Percentiles rank a stretch among this genome's conserved stretches.
phyloP scores from a whole-genome alignment of 2,329 filamentous ascomycete species.

The Xylariaceae sp. region DNA sequence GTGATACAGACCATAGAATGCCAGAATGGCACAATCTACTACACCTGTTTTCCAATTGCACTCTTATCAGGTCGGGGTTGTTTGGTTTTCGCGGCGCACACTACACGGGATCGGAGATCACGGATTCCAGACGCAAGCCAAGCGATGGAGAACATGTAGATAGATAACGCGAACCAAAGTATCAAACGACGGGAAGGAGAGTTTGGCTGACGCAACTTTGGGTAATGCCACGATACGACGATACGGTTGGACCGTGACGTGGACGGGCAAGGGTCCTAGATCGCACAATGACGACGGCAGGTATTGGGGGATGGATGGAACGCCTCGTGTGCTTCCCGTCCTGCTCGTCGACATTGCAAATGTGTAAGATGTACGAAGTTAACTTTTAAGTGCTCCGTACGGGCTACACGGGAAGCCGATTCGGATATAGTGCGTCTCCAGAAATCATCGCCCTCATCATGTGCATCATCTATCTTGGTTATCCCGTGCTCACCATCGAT shows the following conservation, averaged over 20 bases:
- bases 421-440: too few species aligned
- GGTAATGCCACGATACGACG: conserved; percentile 13
- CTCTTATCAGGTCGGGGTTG: neutral
- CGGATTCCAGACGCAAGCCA: neutral
- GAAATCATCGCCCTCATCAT: too few species aligned
- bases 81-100: too few species aligned
- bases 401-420: too few species aligned
- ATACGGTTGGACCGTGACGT: neutral
- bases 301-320: neutral
- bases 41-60: neutral
- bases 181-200: neutral
- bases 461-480: too few species aligned
- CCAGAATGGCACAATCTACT: neutral
- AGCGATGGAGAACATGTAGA: neutral
- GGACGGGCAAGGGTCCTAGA: conserved; percentile 6
- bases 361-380: too few species aligned
- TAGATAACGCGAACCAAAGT: neutral
- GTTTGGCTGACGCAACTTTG: conserved; percentile 8
- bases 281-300: conserved; percentile 3
- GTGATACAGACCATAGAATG: neutral
- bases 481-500: too few species aligned
- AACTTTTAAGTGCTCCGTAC: too few species aligned
- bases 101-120: too few species aligned
- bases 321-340: too few species aligned
- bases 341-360: too few species aligned